Percentiles rank a stretch among this genome's conserved stretches.
These are phyloP conservation scores for Calvatia gigantea DNA, from an alignment of 768 basidiomycete genomes.

Conservation along the genomic window DNA sequence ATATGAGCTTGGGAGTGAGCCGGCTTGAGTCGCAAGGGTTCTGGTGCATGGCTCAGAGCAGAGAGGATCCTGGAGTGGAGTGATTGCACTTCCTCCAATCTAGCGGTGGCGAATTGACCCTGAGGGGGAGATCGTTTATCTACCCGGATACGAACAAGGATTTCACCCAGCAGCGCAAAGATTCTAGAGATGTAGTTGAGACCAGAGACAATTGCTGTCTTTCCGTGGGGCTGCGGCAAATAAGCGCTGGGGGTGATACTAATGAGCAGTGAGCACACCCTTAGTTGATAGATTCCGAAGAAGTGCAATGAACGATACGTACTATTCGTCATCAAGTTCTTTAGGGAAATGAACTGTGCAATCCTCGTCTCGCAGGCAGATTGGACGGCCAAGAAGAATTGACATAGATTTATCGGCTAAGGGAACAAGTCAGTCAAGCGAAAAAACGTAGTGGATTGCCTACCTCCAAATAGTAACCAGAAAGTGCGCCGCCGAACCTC, in stretches of 20 bases:
- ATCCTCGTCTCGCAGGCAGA: conserved; percentile 86
- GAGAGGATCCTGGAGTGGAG: conserved; percentile 74
- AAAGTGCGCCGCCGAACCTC: conserved; percentile 84
- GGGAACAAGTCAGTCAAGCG: neutral
- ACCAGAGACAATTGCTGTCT: conserved; percentile 81
- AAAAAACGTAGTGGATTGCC: conserved; percentile 17
- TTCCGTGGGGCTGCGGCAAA: conserved; percentile 83
- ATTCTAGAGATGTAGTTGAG: conserved; percentile 86
- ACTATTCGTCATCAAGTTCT: conserved; percentile 90
- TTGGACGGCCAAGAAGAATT: conserved; percentile 78
- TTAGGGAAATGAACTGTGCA: conserved; percentile 87
- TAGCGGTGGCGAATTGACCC: conserved; percentile 80
- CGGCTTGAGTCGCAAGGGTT: conserved; percentile 68
- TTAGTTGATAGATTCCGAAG: conserved; percentile 28
- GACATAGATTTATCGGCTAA: conserved; percentile 89
- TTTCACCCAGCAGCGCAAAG: conserved; percentile 82
- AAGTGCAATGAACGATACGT: conserved; percentile 30
- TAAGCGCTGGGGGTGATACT: conserved; percentile 85
- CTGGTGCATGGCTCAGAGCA: conserved; percentile 73
- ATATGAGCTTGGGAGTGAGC: conserved; percentile 44
- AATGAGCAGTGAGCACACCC: conserved; percentile 18
- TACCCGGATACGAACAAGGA: conserved; percentile 80
- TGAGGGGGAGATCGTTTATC: conserved; percentile 84
- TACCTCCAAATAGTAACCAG: conserved; percentile 88
- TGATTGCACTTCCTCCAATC: conserved; percentile 81